Evolutionary conservation across 768 basidiomycete genomes (phyloP).

Genomic region (Suillus spraguei): DNA sequence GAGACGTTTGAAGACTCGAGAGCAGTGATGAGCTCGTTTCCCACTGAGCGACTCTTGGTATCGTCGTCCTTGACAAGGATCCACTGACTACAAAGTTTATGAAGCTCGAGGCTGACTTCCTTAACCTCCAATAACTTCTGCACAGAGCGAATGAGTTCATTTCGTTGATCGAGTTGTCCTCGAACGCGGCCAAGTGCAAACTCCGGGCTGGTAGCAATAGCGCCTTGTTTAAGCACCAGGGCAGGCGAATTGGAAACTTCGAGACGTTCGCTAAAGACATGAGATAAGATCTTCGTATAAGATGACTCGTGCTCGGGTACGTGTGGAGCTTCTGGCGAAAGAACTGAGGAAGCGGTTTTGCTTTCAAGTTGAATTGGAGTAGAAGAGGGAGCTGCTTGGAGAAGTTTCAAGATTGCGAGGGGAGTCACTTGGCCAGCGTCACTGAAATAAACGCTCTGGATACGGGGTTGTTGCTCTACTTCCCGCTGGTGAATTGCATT

Average conservation of each 20-base stretch:
- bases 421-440: slow-evolving; percentile 40
- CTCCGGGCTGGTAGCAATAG: slow-evolving; percentile 86
- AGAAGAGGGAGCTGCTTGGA: slow-evolving; percentile 44
- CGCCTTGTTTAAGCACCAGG: slow-evolving; percentile 68
- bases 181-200: slow-evolving; percentile 92
- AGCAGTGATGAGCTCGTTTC: slow-evolving; percentile 54
- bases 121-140: slow-evolving; percentile 62
- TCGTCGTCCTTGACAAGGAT: slow-evolving; percentile 72
- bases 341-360: slow-evolving; percentile 27
- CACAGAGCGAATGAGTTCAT: slow-evolving; percentile 63
- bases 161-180: slow-evolving; percentile 77
- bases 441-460: slow-evolving; percentile 69
- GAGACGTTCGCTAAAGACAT: slow-evolving; percentile 77
- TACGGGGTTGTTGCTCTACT: slow-evolving; percentile 46
- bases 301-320: slow-evolving; percentile 91
- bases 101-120: slow-evolving; percentile 54
- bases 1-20: slow-evolving; percentile 45
- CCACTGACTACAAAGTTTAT: slow-evolving; percentile 81
- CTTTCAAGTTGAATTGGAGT: slow-evolving; percentile 53
- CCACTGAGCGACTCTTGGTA: slow-evolving; percentile 58
- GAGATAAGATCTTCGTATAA: slow-evolving; percentile 86
- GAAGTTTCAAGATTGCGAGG: slow-evolving; percentile 52
- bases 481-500: slow-evolving; percentile 67
- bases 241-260: slow-evolving; percentile 86
- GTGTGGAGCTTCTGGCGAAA: slow-evolving; percentile 44